Conservation (phyloP, 2,329 filamentous ascomycete species). For the Paracoccidioides lutzii region DNA sequence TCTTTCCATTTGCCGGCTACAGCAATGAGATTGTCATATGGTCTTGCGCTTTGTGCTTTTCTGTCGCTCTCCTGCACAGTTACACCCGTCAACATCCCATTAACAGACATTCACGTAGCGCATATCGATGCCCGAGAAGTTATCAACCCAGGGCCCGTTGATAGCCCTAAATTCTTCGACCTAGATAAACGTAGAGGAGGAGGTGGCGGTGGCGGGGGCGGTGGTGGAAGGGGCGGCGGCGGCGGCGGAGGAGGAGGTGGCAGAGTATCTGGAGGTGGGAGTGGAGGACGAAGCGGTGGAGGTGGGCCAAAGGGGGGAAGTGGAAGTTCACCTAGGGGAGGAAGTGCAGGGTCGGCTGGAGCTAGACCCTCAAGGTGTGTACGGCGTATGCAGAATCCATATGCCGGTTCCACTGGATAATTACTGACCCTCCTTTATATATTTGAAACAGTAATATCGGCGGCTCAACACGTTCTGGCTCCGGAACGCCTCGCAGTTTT, state of each 20-base stretch:
- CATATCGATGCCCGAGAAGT: neutral
- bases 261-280: constrained; percentile 1
- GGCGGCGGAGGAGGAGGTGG: constrained; percentile 13
- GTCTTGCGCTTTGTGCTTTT: constrained; percentile 14
- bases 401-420: neutral
- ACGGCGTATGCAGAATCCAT: neutral
- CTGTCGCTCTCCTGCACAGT: constrained; percentile 20
- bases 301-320: constrained; percentile 5
- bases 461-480: constrained; percentile 9
- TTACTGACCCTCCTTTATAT: neutral
- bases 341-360: neutral
- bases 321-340: neutral
- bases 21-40: constrained; percentile 22
- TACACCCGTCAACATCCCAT: constrained; percentile 17
- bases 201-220: constrained; percentile 30
- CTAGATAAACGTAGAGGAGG: constrained; percentile 40
- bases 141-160: neutral
- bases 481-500: constrained; percentile 28
- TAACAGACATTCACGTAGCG: constrained; percentile 10
- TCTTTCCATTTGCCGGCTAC: neutral
- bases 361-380: constrained; percentile 2
- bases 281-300: constrained; percentile 11
- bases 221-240: constrained; percentile 15
- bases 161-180: constrained; percentile 12
- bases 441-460: constrained; percentile 8